Evolutionary conservation across 2,329 filamentous ascomycete genomes (phyloP), one percentile per base, ranked within the genome.

Genomic region (Beauveria bassiana): DNA sequence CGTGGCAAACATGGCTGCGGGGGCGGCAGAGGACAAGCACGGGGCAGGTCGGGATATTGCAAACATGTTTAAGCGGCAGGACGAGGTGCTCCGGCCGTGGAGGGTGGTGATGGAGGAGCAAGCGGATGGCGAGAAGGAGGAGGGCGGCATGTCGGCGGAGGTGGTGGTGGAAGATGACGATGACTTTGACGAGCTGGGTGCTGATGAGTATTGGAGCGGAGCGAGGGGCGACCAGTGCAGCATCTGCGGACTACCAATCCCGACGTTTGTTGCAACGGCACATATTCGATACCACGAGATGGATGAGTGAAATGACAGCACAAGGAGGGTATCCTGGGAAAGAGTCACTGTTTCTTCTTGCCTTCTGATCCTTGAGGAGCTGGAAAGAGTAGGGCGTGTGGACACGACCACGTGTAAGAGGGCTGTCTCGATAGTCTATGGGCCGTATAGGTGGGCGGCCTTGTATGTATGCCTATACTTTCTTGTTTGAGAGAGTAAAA

Each of bases 11-110:
- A 93, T 98, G 87, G 81, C 81, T 1, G 77, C 81, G 46, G 78
- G 77, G 18, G 84, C 82, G 5, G 77, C 77, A 16, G 78, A 81
- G 43, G 72, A 73, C 45, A 75, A 79, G 62, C 74, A 77, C 10
- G 82, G 81, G 34, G 78, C 76, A n/a, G 90, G 90, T 1, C 81
- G 89, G 65, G 87, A 96, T 68, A 96, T 97, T 66, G 82, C 82
- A 1, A 83, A 79, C 68, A 96, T 97, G 91, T 96, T 97, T 71
- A 85, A 79, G 68, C 81, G 79, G 60, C 91, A 96, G 70, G 86
- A 90, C 55, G 81, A 85, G 50, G 81, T 86, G 34, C 75, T 92
- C 60, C 85, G 81, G 63, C 85, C 89, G 55, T 93, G 88, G 77
- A 86, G 77, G 56, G 78, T 86, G 1, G 62, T 86, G 1, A 63